Conservation (phyloP, 495 filamentous ascomycete genomes). For the Penicillium desertorum region DNA sequence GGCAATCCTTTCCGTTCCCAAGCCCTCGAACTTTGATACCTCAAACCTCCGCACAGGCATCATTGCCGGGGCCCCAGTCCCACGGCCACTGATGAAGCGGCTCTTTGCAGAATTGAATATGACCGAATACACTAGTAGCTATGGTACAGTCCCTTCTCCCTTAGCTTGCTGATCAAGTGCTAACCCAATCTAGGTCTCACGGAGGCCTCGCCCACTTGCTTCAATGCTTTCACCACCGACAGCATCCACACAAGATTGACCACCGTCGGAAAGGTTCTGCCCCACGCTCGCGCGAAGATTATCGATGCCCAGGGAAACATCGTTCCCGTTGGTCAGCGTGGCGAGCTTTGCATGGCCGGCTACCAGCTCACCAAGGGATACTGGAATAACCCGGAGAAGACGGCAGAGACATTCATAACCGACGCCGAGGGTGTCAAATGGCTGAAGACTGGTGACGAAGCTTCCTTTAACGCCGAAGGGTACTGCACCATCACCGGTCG, state of each 20-base stretch:
- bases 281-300: constrained; percentile 67
- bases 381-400: constrained; percentile 70
- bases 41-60: constrained; percentile 62
- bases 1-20: constrained; percentile 55
- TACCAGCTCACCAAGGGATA: constrained; percentile 69
- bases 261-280: constrained; percentile 66
- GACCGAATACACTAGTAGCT: constrained; percentile 67
- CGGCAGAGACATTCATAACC: constrained; percentile 57
- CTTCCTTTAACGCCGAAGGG: constrained; percentile 61
- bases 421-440: constrained; percentile 61
- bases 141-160: constrained; percentile 38
- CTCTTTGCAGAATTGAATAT: constrained; percentile 61
- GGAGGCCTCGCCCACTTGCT: constrained; percentile 68
- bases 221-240: constrained; percentile 67
- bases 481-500: constrained; percentile 66
- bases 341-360: constrained; percentile 67
- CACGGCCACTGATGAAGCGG: constrained; percentile 61
- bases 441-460: constrained; percentile 71
- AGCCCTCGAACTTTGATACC: constrained; percentile 47
- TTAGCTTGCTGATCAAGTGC: not conserved
- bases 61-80: constrained; percentile 67
- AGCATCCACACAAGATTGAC: constrained; percentile 56
- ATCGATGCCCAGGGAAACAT: constrained; percentile 58
- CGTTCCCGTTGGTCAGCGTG: constrained; percentile 57
- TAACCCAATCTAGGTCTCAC: constrained; percentile 51